phyloP scores from a whole-genome alignment of 441 rosid genomes.

The Gossypium armourianum region DNA sequence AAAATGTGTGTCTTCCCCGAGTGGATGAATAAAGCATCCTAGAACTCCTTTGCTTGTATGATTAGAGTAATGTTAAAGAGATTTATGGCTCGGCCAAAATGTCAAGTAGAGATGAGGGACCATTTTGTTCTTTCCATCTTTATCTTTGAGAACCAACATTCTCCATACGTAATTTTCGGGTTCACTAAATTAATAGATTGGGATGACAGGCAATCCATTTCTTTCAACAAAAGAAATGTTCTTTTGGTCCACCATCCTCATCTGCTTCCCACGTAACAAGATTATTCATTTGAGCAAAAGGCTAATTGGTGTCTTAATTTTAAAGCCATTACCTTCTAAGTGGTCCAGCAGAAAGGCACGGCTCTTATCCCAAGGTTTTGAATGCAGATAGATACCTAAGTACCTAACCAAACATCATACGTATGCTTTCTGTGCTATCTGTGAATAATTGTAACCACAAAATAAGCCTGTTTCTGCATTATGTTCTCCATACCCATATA shows the following conservation, averaged over 20 bases:
- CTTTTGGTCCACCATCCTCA: conserved; percentile 3
- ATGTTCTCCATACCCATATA: background rate
- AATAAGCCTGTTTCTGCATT: conserved; percentile 10
- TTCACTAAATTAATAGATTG: background rate
- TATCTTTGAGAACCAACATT: conserved; percentile 15
- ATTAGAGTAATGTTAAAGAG: background rate
- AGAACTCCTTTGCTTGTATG: background rate
- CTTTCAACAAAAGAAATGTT: background rate
- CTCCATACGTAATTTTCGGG: background rate
- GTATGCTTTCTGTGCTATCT: background rate
- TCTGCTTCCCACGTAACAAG: background rate
- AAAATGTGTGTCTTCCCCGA: background rate
- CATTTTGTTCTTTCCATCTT: conserved; percentile 3
- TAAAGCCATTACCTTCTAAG: background rate
- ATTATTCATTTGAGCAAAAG: background rate
- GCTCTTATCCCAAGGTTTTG: background rate
- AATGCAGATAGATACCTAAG: conserved; percentile 4
- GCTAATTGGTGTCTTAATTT: background rate
- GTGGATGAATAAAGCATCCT: background rate
- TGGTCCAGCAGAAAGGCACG: conserved; percentile 17
- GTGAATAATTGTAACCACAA: conserved; percentile 11
- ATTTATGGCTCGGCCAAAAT: background rate
- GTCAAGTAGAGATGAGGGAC: conserved; percentile 10
- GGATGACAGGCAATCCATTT: background rate
- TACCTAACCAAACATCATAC: background rate